These are phyloP conservation scores for Claviceps purpurea DNA, from an alignment of 2,329 filamentous ascomycete genomes.

Conservation along the genomic window DNA sequence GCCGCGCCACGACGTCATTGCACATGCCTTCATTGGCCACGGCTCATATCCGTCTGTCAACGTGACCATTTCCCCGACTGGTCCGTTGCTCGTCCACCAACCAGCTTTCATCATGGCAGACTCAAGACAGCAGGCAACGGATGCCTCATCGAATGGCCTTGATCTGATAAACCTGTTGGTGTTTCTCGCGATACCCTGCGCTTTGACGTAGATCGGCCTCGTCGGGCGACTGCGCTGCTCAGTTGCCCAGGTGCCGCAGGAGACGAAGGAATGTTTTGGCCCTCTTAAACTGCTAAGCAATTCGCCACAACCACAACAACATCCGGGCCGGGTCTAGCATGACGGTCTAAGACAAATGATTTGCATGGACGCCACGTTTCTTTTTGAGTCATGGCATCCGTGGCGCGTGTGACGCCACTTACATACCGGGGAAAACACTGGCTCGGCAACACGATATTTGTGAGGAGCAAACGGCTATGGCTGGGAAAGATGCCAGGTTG, in stretches of 20 bases:
- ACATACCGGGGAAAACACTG: neutral
- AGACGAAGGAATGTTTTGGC: neutral
- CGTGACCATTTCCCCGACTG: neutral
- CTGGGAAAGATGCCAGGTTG: too few species aligned
- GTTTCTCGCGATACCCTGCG: too few species aligned
- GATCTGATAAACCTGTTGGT: too few species aligned
- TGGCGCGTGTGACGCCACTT: neutral
- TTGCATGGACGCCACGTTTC: neutral
- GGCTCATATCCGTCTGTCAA: neutral
- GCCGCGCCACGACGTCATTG: constrained; percentile 1
- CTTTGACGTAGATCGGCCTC: too few species aligned
- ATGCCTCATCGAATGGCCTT: too few species aligned
- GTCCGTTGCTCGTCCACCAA: neutral
- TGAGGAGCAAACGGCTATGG: neutral
- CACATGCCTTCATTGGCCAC: neutral
- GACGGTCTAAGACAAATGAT: neutral
- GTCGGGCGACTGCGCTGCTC: neutral
- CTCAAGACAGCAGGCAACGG: too few species aligned
- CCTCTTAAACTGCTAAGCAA: too few species aligned
- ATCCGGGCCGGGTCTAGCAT: neutral
- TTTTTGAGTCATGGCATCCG: neutral
- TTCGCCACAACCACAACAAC: too few species aligned
- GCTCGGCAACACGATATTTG: neutral
- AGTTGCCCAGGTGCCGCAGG: neutral
- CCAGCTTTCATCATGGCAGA: neutral